Percentiles rank a stretch among this genome's conserved stretches.
Evolutionary conservation across 345 rosid species (phyloP).

Genomic region (Salix exigua): DNA sequence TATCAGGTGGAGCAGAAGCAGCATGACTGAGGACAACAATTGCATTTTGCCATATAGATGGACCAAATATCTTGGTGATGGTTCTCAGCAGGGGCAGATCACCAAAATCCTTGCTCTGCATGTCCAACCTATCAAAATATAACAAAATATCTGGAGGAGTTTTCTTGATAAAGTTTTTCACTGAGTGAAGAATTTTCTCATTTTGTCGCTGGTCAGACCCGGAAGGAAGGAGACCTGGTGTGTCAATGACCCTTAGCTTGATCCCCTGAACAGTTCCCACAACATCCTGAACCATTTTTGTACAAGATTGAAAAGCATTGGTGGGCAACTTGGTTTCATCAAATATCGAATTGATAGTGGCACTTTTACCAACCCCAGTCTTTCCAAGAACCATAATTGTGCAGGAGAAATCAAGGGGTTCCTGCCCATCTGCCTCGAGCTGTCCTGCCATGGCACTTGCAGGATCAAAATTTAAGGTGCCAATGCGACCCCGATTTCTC

Average conservation of each 20-base stretch:
- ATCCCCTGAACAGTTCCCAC: slow-evolving; percentile 95
- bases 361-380: slow-evolving; percentile 98
- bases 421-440: slow-evolving; percentile 91
- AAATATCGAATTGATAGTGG: slow-evolving; percentile 91
- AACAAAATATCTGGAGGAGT: slow-evolving; percentile 90
- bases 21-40: slow-evolving; percentile 98
- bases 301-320: slow-evolving; percentile 84
- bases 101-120: slow-evolving; percentile 89
- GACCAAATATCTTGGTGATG: slow-evolving; percentile 85
- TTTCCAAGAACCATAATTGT: slow-evolving; percentile 97
- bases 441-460: slow-evolving; percentile 98
- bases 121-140: slow-evolving; percentile 92
- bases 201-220: slow-evolving; percentile 89
- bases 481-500: slow-evolving; percentile 94
- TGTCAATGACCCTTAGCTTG: slow-evolving; percentile 92
- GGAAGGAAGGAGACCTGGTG: slow-evolving; percentile 92
- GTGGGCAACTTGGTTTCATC: slow-evolving; percentile 82
- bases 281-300: slow-evolving; percentile 92
- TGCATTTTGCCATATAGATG: slow-evolving; percentile 96
- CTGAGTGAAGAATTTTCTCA: slow-evolving; percentile 79
- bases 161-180: slow-evolving; percentile 74
- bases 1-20: slow-evolving; percentile 98
- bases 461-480: slow-evolving; percentile 96
- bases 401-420: slow-evolving; percentile 95
- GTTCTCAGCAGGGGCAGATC: slow-evolving; percentile 94